Conservation (phyloP, 805 yeast species). For the Teunomyces barrocoloradensis region DNA sequence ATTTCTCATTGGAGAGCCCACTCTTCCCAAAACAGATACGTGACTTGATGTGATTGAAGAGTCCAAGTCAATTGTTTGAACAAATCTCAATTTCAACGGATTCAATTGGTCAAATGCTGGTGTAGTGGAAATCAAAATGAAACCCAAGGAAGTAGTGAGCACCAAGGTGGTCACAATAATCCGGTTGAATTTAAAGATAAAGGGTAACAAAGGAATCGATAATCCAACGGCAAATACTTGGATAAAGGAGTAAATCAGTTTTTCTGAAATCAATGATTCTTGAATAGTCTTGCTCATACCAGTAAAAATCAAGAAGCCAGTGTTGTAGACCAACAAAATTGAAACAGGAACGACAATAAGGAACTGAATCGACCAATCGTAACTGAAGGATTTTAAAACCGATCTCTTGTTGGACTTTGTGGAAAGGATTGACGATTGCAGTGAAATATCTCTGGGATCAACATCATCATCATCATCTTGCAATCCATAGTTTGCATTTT, state of each 20-base stretch:
- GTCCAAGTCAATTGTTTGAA: slow-evolving; percentile 56
- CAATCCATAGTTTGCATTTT: slow-evolving; percentile 10
- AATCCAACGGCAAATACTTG: slow-evolving; percentile 28
- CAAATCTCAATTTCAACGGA: slow-evolving; percentile 72
- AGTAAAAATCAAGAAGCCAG: slow-evolving; percentile 56
- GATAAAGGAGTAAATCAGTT: slow-evolving; percentile 27
- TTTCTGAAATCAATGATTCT: slow-evolving; percentile 53
- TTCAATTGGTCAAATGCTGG: slow-evolving; percentile 58
- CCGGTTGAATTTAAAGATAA: slow-evolving; percentile 64
- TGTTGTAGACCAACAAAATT: slow-evolving; percentile 50
- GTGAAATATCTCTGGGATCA: slow-evolving; percentile 7
- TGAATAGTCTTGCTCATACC: slow-evolving; percentile 71
- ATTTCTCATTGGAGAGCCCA: slow-evolving; percentile 41
- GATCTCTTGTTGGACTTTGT: background rate
- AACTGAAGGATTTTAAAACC: slow-evolving; percentile 46
- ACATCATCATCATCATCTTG: slow-evolving; percentile 11
- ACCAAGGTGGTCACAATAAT: slow-evolving; percentile 43
- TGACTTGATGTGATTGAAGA: slow-evolving; percentile 25
- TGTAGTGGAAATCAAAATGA: slow-evolving; percentile 32
- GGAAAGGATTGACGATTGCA: slow-evolving; percentile 1
- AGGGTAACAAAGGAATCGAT: slow-evolving; percentile 59
- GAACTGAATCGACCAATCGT: slow-evolving; percentile 82
- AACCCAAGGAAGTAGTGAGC: slow-evolving; percentile 25
- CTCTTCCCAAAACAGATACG: slow-evolving; percentile 51
- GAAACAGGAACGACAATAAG: slow-evolving; percentile 65